Evolutionary conservation across 2,329 filamentous ascomycete genomes (phyloP).

Genomic region (Nemania sp.): DNA sequence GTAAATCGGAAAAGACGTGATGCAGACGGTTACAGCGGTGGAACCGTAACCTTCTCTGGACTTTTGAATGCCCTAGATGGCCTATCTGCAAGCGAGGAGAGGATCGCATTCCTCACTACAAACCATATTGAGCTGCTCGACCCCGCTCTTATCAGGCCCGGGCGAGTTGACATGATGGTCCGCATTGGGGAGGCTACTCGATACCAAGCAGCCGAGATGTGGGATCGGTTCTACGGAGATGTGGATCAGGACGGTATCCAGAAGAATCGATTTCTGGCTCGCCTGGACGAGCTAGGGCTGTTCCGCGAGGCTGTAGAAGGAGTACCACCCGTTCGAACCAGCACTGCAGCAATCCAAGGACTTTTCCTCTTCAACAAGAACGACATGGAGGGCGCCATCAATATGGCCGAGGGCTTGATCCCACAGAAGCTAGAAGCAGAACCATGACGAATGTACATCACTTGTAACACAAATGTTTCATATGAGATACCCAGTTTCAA

Average conservation of each 20-base stretch:
- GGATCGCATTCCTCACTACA: conserved; percentile 90
- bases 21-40: conserved; percentile 80
- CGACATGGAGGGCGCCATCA: conserved; percentile 82
- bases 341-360: conserved; percentile 90
- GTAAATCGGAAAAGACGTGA: conserved; percentile 77
- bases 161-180: conserved; percentile 90
- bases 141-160: conserved; percentile 85
- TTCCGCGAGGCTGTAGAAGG: conserved; percentile 60
- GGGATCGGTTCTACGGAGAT: conserved; percentile 93
- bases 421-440: conserved; percentile 59
- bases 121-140: conserved; percentile 92
- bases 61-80: conserved; percentile 85
- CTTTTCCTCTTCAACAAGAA: conserved; percentile 95
- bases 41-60: conserved; percentile 92
- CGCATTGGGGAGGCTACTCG: conserved; percentile 85
- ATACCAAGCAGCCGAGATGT: conserved; percentile 83
- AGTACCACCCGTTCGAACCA: conserved; percentile 59
- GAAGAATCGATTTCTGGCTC: conserved; percentile 69
- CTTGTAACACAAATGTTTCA: conserved; percentile 28
- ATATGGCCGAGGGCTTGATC: conserved; percentile 71
- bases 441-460: conserved; percentile 24
- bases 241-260: conserved; percentile 67
- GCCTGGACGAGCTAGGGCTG: conserved; percentile 70
- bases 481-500: conserved; percentile 31
- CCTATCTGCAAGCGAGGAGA: conserved; percentile 91